Percentiles rank a stretch among this genome's conserved stretches.
Evolutionary conservation across 2,329 filamentous ascomycete species (phyloP).

Genomic region (Drechslera avenae): DNA sequence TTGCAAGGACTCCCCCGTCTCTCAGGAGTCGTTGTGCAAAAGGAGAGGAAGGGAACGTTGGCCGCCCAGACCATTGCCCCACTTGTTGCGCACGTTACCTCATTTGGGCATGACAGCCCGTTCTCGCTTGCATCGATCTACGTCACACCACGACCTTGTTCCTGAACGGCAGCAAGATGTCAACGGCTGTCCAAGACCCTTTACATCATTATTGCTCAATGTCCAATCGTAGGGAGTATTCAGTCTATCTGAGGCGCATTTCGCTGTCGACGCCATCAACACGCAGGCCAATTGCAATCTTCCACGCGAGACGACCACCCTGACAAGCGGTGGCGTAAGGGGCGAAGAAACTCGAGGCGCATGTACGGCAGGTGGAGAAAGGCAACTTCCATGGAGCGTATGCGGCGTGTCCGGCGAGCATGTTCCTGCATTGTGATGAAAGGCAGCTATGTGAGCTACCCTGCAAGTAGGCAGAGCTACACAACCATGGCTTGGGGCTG

Average conservation of each 20-base stretch:
- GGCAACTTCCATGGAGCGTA: background rate
- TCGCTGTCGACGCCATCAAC: background rate
- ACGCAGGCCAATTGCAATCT: slow-evolving; percentile 13
- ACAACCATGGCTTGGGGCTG: too few relatives aligned
- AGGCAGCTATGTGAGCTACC: background rate
- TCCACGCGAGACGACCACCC: slow-evolving; percentile 17
- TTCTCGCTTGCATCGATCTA: slow-evolving; percentile 12
- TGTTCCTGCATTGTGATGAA: background rate
- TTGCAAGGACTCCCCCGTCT: background rate
- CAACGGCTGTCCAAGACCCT: slow-evolving; percentile 4
- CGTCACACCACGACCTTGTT: slow-evolving; percentile 15
- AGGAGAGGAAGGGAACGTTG: slow-evolving; percentile 12
- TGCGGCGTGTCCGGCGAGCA: background rate
- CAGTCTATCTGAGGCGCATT: slow-evolving; percentile 15
- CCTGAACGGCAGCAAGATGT: slow-evolving; percentile 12
- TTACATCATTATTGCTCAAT: slow-evolving; percentile 27
- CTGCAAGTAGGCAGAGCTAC: background rate
- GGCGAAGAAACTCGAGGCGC: background rate
- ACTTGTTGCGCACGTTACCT: slow-evolving; percentile 12
- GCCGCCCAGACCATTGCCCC: slow-evolving; percentile 14
- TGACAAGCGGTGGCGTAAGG: slow-evolving; percentile 7
- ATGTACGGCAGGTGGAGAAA: background rate
- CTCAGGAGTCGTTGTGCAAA: slow-evolving; percentile 8
- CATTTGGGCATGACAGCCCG: slow-evolving; percentile 16
- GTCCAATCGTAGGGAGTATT: slow-evolving; percentile 17